Percentiles rank a stretch among this genome's conserved stretches.
phyloP scores from a whole-genome alignment of 164 flowering plant genomes.

The Brasenia schreberi region DNA sequence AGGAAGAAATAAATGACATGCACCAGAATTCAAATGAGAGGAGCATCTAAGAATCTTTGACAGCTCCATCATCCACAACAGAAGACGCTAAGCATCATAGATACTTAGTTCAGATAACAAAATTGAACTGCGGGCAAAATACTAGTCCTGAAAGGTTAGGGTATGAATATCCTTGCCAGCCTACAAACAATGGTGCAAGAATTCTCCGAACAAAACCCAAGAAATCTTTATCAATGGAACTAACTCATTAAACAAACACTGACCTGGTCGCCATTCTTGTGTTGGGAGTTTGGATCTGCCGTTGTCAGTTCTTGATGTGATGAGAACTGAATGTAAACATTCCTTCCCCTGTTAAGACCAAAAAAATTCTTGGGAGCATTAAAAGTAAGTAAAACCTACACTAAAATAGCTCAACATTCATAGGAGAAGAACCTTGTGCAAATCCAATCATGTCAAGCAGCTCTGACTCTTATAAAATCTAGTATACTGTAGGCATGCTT shows the following conservation, averaged over 20 bases:
- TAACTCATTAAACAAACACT: conserved; percentile 8
- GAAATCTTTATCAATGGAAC: no score
- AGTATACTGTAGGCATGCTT: no score
- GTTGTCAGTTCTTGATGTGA: conserved; percentile 96
- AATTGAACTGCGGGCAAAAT: background rate
- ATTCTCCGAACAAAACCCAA: no score
- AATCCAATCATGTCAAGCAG: no score
- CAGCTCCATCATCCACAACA: background rate
- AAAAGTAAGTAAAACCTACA: background rate
- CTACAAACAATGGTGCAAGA: background rate
- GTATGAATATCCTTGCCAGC: conserved; percentile 1
- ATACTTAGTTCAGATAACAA: background rate
- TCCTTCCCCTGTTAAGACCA: conserved; percentile 58
- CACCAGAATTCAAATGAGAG: background rate
- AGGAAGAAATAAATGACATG: background rate
- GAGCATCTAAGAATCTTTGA: background rate
- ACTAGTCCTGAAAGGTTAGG: background rate
- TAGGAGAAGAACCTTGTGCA: no score
- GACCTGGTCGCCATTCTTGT: conserved; percentile 73
- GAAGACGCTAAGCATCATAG: no score
- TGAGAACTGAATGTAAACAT: conserved; percentile 92
- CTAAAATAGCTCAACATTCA: background rate
- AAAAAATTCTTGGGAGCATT: conserved; percentile 2
- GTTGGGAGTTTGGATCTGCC: conserved; percentile 70
- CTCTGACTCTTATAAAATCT: no score